Base-by-base conservation (phyloP, 768 basidiomycete genomes). In the Melanogaster broomeanus region DNA sequence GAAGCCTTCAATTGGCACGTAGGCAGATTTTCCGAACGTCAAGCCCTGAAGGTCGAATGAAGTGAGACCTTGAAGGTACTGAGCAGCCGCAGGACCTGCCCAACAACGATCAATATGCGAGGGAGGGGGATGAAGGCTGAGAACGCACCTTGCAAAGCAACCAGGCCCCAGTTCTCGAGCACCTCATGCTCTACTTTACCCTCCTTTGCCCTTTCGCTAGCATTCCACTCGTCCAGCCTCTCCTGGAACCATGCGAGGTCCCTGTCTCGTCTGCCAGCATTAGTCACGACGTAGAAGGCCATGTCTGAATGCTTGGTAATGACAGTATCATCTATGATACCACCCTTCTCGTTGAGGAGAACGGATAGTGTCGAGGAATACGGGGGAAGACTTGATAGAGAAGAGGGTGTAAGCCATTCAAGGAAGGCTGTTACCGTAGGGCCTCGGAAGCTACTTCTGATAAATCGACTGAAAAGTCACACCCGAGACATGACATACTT, bases 291-390 rank as follows among this genome's bases (percentile, higher is more conserved):
- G 65, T 98, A 99, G 72, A 84, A 98, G 0, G 87, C 83, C 60
- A 86, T 79, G 6, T 79, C 63, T 0, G 85, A 79, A 65, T 95
- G 92, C 61, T 91, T 93, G 19, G 90, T 91, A 65, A 98, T 84
- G 66, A 98, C 82, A 18, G 88, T 89, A 67, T 99, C 97, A 71
- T 99, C 96, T 48, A 99, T 90, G 59, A 98, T 98, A 8, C 97
- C 97, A 2, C 97, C 96, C 1, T 77, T 64, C 46, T 90, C 84
- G 69, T 97, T 98, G 45, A 98, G 77, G 3, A 98, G 74, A 6
- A 97, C 90, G 0, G 91, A 93, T 13, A 99, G 82, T 0, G 93
- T 93, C 0, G 93, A 93, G 2, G 82, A 71, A 64, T 87, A 93
- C 1, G 87, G 81, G 11, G 74, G 58, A n/a, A 94, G 80, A 7